These are phyloP conservation scores for Tympanopsis confertula DNA, from an alignment of 2,329 filamentous ascomycete genomes.

Conservation along the genomic window DNA sequence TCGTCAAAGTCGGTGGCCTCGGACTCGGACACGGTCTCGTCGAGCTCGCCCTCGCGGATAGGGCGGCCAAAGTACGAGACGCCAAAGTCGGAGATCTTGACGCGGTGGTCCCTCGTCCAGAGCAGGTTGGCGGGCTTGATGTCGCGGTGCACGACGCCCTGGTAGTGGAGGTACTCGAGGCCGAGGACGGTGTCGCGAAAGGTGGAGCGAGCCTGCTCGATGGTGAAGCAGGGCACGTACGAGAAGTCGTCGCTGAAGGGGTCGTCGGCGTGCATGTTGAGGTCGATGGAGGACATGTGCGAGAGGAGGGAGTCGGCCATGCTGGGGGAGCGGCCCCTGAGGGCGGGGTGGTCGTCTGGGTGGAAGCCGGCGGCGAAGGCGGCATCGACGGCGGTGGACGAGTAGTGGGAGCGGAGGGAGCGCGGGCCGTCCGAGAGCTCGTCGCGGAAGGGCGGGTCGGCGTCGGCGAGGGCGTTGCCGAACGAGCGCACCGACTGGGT, in stretches of 20 bases:
- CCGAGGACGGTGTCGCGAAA: constrained; percentile 91
- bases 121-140: constrained; percentile 86
- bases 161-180: constrained; percentile 83
- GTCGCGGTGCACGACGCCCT: constrained; percentile 73
- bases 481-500: constrained; percentile 32
- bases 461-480: constrained; percentile 14
- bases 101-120: constrained; percentile 70
- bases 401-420: constrained; percentile 37
- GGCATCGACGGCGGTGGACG: constrained; percentile 33
- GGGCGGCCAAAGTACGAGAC: constrained; percentile 93
- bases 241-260: constrained; percentile 76
- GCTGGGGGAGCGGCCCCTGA: constrained; percentile 64
- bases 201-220: constrained; percentile 68
- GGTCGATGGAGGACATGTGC: constrained; percentile 56
- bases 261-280: constrained; percentile 44
- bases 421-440: constrained; percentile 42
- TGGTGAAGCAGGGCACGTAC: constrained; percentile 85
- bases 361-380: not conserved
- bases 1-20: constrained; percentile 83
- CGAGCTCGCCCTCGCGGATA: constrained; percentile 69
- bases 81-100: constrained; percentile 98
- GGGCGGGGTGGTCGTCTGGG: constrained; percentile 12
- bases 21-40: constrained; percentile 64
- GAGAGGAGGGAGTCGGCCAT: constrained; percentile 68
- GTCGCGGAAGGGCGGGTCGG: constrained; percentile 26